Evolutionary conservation across 768 basidiomycete species (phyloP).

Genomic region (Symmetrospora coprosmae): DNA sequence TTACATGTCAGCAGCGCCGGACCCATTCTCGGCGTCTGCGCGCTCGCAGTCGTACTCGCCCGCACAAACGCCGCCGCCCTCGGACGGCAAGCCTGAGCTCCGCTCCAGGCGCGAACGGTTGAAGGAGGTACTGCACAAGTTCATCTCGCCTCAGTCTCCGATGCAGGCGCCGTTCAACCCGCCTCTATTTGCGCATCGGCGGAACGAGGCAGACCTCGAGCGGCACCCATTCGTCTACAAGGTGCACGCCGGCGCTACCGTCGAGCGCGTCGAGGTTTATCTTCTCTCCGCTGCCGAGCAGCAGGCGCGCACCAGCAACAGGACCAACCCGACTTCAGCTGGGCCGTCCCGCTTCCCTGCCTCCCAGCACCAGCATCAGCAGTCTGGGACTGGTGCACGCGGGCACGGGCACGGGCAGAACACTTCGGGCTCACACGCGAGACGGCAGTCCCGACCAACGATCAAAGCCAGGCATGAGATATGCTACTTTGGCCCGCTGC

Average conservation of each 20-base stretch:
- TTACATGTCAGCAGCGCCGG: too few species aligned
- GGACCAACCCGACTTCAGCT: not conserved
- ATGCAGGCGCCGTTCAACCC: too few species aligned
- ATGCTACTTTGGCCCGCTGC: too few species aligned
- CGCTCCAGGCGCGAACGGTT: too few species aligned
- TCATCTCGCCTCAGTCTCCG: too few species aligned
- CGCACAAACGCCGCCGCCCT: too few species aligned
- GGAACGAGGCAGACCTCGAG: not conserved
- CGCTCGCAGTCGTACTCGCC: too few species aligned
- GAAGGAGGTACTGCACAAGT: too few species aligned
- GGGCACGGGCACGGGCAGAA: not conserved
- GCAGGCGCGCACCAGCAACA: not conserved
- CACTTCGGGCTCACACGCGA: not conserved
- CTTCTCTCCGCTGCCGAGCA: not conserved
- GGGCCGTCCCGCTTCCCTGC: not conserved
- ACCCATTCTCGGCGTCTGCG: too few species aligned
- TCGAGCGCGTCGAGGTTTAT: not conserved
- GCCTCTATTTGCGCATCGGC: too few species aligned
- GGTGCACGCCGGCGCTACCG: not conserved
- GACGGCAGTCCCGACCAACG: not conserved
- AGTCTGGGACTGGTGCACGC: not conserved
- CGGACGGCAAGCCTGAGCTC: too few species aligned
- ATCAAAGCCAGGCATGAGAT: not conserved
- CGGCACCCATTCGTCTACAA: conserved; percentile 13
- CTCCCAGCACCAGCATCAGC: not conserved